Percentiles rank a stretch among this genome's conserved stretches.
These are phyloP conservation scores for Blumeria graminis DNA, from an alignment of 2,329 filamentous ascomycete species.

Conservation along the genomic window DNA sequence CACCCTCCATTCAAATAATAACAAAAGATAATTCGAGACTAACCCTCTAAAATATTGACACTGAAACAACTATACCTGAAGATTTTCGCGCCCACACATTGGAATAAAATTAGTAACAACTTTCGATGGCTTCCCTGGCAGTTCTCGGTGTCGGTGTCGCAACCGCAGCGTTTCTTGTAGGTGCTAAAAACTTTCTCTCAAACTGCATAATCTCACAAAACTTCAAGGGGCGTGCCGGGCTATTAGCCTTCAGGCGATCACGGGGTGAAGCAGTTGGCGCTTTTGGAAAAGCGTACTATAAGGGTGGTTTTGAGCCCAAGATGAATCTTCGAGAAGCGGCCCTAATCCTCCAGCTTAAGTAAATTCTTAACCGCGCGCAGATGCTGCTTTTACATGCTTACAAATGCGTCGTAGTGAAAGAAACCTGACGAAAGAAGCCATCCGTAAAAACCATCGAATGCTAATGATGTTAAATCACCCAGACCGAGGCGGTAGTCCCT, in stretches of 20 bases:
- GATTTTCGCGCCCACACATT: too few relatives aligned
- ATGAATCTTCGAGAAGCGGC: constrained; percentile 87
- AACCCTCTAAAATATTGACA: too few relatives aligned
- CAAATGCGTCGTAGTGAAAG: constrained; percentile 39
- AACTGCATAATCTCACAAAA: not conserved
- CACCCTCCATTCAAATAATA: too few relatives aligned
- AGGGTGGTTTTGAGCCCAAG: constrained; percentile 87
- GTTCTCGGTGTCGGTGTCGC: constrained; percentile 29
- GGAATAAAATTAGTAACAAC: too few relatives aligned
- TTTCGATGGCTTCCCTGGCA: not conserved
- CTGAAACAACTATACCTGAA: too few relatives aligned
- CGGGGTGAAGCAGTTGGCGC: constrained; percentile 48
- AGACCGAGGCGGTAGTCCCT: constrained; percentile 88
- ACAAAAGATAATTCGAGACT: too few relatives aligned
- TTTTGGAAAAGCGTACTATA: constrained; percentile 83
- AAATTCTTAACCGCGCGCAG: constrained; percentile 13
- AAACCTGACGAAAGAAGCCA: constrained; percentile 68
- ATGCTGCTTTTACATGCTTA: not conserved
- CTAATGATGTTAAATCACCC: constrained; percentile 97
- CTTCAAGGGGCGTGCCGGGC: constrained; percentile 62
- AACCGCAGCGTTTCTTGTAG: constrained; percentile 40
- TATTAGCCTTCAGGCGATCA: constrained; percentile 69
- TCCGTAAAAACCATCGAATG: constrained; percentile 84
- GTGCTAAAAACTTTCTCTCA: constrained; percentile 5
- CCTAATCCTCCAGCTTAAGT: constrained; percentile 79